These are phyloP conservation scores for Colletotrichum musicola DNA, from an alignment of 2,329 filamentous ascomycete species.

Conservation along the genomic window DNA sequence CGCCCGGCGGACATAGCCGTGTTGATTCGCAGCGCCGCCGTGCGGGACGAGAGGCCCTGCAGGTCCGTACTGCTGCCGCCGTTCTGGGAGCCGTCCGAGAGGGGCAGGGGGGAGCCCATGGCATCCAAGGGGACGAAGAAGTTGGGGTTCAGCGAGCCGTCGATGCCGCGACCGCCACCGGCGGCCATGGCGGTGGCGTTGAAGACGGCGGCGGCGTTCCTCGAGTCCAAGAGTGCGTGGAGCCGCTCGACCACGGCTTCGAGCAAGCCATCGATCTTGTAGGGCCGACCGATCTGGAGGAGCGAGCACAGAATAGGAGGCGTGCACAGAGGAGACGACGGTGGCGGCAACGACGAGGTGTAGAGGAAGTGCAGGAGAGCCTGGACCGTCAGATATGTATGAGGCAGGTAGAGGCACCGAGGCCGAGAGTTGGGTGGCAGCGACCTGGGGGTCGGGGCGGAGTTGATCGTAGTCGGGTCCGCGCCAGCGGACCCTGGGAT, in stretches of 20 bases:
- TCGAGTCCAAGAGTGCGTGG: conserved; percentile 88
- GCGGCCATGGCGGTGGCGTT: conserved; percentile 99
- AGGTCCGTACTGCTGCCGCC: conserved; percentile 47
- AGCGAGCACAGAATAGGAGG: conserved; percentile 97
- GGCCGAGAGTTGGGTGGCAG: conserved; percentile 77
- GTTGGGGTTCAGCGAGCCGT: conserved; percentile 74
- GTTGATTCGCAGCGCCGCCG: conserved; percentile 62
- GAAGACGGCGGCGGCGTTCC: conserved; percentile 96
- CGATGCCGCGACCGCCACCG: conserved; percentile 87
- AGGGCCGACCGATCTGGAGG: conserved; percentile 91
- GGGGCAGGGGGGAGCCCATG: conserved; percentile 47
- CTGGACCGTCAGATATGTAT: conserved; percentile 90
- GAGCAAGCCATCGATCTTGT: conserved; percentile 90
- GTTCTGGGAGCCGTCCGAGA: conserved; percentile 31
- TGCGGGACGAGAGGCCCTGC: conserved; percentile 47
- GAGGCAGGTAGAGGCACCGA: conserved; percentile 90
- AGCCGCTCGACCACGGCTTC: conserved; percentile 94
- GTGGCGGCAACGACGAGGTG: conserved; percentile 86
- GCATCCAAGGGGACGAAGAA: conserved; percentile 67
- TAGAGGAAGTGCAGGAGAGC: conserved; percentile 94
- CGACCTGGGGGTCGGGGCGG: conserved; percentile 68
- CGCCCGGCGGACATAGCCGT: conserved; percentile 54
- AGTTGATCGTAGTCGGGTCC: conserved; percentile 64
- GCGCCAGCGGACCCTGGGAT: conserved; percentile 44
- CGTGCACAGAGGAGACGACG: conserved; percentile 83